Evolutionary conservation across 352 stramenopile genomes (phyloP), one percentile per base, ranked within the genome.

Genomic region (Phytophthora ohioensis): DNA sequence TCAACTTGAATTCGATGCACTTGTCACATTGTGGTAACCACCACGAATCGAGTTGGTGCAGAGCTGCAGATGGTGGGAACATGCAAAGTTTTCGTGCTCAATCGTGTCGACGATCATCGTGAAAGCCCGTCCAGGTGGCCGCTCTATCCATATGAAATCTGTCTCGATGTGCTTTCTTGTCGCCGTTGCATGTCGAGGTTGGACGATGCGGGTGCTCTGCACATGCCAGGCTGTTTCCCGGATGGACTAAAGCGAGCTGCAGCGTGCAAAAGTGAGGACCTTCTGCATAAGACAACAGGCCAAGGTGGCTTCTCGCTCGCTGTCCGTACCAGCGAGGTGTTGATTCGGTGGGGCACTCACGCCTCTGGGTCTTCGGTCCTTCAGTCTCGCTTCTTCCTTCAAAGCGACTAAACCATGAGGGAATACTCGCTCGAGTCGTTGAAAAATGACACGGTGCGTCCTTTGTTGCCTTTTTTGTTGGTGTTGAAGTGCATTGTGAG

Each of bases 341-440:
- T 15, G 57, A 64, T 77, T 73, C 54, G 64, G 58, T 70, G 70
- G 27, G 59, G 70, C 34, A 69, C 47, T 64, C 6, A 46, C 61
- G 12, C 27, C 42, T 48, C 32, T 27, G 36, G 9, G 43, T 35
- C 58, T 57, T 49, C 5, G 5, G 41, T 21, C n/a, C 30, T 47
- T 27, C 71, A 78, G 67, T 78, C 67, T 65, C 57, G 38, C 56
- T 75, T 75, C 61, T 78, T 48, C 67, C 46, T 63, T 69, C 46
- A 27, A 27, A 27, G 1, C 46, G 34, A 64, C 41, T 11, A 34
- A 4, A 73, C 43, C 35, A 78, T 78, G 71, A 65, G 54, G 43
- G 55, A 75, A 52, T 78, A 68, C n/a, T 78, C 71, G 38, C 57
- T 73, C 27, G 56, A 73, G 13, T 69, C 52, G 39, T 61, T 78